Evolutionary conservation across 1,284 basidiomycete genomes (phyloP).

Genomic region (Naganishia albida): DNA sequence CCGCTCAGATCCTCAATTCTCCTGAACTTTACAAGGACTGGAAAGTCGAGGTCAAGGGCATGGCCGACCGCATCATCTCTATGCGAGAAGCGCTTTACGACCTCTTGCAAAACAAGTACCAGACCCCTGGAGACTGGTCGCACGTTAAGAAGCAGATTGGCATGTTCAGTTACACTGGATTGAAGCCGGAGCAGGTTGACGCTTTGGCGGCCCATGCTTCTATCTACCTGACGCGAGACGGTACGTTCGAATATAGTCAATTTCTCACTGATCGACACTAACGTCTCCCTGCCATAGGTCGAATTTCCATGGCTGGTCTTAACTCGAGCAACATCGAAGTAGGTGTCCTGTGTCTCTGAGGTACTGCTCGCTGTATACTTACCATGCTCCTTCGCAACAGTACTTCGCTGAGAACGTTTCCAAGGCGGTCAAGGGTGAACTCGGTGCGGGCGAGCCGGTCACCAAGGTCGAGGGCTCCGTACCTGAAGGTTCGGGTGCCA

Average conservation of each 20-base stretch:
- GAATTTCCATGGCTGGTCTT: slow-evolving; percentile 94
- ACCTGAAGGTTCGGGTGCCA: slow-evolving; percentile 15
- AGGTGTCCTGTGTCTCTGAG: not conserved
- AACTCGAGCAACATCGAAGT: slow-evolving; percentile 80
- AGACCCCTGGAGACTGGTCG: slow-evolving; percentile 92
- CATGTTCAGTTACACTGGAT: slow-evolving; percentile 77
- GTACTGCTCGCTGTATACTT: not conserved
- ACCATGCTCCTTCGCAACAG: slow-evolving; percentile 21
- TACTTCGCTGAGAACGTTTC: slow-evolving; percentile 86
- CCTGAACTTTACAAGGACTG: slow-evolving; percentile 80
- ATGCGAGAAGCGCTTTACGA: slow-evolving; percentile 88
- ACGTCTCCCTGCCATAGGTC: slow-evolving; percentile 59
- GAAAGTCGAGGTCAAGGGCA: slow-evolving; percentile 81
- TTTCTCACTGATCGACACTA: not conserved
- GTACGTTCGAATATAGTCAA: slow-evolving; percentile 31
- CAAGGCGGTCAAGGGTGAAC: slow-evolving; percentile 75
- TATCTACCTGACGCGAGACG: slow-evolving; percentile 69
- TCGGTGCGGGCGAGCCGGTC: slow-evolving; percentile 45
- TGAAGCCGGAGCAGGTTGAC: slow-evolving; percentile 80
- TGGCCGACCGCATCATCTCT: slow-evolving; percentile 94
- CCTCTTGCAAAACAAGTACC: slow-evolving; percentile 72
- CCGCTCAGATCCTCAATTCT: slow-evolving; percentile 66
- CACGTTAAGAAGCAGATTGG: slow-evolving; percentile 97
- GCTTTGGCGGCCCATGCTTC: slow-evolving; percentile 86
- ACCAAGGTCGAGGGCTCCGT: slow-evolving; percentile 11